Conservation (phyloP, 2,329 filamentous ascomycete species). For the Penicillium sp. region DNA sequence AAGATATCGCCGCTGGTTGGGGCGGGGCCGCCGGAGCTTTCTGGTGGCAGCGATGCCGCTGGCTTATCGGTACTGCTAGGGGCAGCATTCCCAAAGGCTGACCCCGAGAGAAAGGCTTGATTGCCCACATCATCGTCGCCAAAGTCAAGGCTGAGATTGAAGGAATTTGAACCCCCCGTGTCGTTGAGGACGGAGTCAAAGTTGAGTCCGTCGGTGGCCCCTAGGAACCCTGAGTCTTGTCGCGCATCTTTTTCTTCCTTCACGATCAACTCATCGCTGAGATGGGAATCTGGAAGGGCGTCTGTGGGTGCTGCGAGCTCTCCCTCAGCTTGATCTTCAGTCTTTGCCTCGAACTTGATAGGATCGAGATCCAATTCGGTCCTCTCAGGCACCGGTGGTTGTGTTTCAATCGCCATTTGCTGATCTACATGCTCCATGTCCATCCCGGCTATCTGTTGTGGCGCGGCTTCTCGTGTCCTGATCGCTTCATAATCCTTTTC, state of each 20-base stretch:
- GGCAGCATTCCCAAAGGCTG: slow-evolving; percentile 27
- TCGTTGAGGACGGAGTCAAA: slow-evolving; percentile 44
- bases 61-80: slow-evolving; percentile 15
- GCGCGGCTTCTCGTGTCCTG: slow-evolving; percentile 31
- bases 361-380: slow-evolving; percentile 15
- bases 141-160: slow-evolving; percentile 42
- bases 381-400: slow-evolving; percentile 19
- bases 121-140: slow-evolving; percentile 39
- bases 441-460: slow-evolving; percentile 29
- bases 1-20: slow-evolving; percentile 38
- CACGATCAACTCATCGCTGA: slow-evolving; percentile 15
- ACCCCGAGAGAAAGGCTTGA: slow-evolving; percentile 38
- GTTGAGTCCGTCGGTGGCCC: slow-evolving; percentile 37
- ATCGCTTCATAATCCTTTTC: slow-evolving; percentile 43
- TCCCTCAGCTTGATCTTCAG: no score
- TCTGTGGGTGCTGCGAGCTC: slow-evolving; percentile 16
- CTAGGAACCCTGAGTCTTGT: slow-evolving; percentile 26
- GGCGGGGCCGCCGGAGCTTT: slow-evolving; percentile 30
- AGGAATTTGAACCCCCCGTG: slow-evolving; percentile 33
- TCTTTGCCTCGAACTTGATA: slow-evolving; percentile 20
- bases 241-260: slow-evolving; percentile 27
- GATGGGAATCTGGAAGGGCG: slow-evolving; percentile 8
- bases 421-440: slow-evolving; percentile 28
- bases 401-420: slow-evolving; percentile 14
- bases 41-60: slow-evolving; percentile 8